Evolutionary conservation across 2,329 filamentous ascomycete species (phyloP), one percentile per base, ranked within the genome.

Genomic region (Aspergillus novoparasiticus): DNA sequence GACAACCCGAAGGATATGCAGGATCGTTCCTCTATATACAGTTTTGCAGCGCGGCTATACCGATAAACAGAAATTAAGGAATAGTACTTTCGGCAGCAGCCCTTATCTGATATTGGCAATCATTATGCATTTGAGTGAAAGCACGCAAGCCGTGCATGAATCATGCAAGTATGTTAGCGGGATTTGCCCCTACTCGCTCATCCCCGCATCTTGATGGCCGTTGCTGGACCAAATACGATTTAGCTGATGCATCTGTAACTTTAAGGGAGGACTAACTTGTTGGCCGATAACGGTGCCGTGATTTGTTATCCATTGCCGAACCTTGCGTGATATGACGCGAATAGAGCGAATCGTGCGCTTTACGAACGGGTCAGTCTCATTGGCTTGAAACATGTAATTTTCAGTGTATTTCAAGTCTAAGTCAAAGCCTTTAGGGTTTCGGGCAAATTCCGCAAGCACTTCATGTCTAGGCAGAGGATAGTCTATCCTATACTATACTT

Each of bases 131-230:
- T 30, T 23, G 6, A n/a, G 46, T 23, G 23, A 28, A 50, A 71
- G 54, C 69, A 70, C 65, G 59, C 63, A 65, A 67, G 60, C 57
- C 39, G 26, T 65, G 61, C 64, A 68, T 39, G n/a, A 57, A 57
- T 64, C 53, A 57, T 57, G 58, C 57, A 50, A 50, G 3, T 10
- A 19, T 30, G 23, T 28, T 30, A 32, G 26, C 46, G 26, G 46
- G 26, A 50, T 36, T 36, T 6, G 8, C 19, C 51, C 30, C n/a
- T 23, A 54, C 51, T 8, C 16, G 11, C 51, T 10, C 23, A 50
- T 10, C 46, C 46, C 46, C 46, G 46, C 46, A 50, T 50, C 26
- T 6, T n/a, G 26, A 30, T 16, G 30, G 6, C 12, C 14, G 12
- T 50, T 50, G 16, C 26, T 8, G 3, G 23, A 30, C 26, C 14